phyloP scores from a whole-genome alignment of 2,329 filamentous ascomycete species.

The Didymella keratinophila region DNA sequence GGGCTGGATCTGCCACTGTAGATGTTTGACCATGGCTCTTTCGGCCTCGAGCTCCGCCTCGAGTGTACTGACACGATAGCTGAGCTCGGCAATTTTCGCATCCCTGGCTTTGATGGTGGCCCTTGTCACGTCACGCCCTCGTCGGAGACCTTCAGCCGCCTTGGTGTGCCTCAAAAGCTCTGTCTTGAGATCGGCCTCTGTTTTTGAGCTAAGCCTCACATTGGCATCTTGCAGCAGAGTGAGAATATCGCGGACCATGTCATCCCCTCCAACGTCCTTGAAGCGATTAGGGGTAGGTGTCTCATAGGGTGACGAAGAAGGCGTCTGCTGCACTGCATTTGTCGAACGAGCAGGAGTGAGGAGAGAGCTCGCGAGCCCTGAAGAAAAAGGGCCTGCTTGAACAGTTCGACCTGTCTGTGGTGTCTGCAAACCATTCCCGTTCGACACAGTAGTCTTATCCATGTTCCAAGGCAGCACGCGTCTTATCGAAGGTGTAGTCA shows the following conservation, averaged over 20 bases:
- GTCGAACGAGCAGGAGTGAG: constrained; percentile 31
- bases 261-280: constrained; percentile 29
- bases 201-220: constrained; percentile 45
- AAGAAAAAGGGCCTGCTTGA: constrained; percentile 25
- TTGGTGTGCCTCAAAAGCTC: constrained; percentile 60
- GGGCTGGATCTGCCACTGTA: constrained; percentile 33
- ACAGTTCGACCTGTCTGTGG: constrained; percentile 33
- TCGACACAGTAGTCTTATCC: constrained; percentile 19
- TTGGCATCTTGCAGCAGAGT: constrained; percentile 56
- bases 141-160: constrained; percentile 66
- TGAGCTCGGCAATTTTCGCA: constrained; percentile 69
- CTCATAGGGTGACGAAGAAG: constrained; percentile 34
- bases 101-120: constrained; percentile 70
- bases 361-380: constrained; percentile 16
- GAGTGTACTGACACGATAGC: constrained; percentile 67
- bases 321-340: constrained; percentile 16
- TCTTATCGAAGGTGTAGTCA: constrained; percentile 47
- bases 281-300: constrained; percentile 48
- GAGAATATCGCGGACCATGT: constrained; percentile 56
- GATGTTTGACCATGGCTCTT: constrained; percentile 50
- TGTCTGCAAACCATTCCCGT: constrained; percentile 35
- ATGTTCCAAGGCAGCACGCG: constrained; percentile 52
- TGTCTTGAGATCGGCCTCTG: constrained; percentile 28
- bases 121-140: constrained; percentile 72
- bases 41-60: constrained; percentile 65